phyloP scores from a whole-genome alignment of 352 stramenopile species.

The Phytopythium ostracodes region DNA sequence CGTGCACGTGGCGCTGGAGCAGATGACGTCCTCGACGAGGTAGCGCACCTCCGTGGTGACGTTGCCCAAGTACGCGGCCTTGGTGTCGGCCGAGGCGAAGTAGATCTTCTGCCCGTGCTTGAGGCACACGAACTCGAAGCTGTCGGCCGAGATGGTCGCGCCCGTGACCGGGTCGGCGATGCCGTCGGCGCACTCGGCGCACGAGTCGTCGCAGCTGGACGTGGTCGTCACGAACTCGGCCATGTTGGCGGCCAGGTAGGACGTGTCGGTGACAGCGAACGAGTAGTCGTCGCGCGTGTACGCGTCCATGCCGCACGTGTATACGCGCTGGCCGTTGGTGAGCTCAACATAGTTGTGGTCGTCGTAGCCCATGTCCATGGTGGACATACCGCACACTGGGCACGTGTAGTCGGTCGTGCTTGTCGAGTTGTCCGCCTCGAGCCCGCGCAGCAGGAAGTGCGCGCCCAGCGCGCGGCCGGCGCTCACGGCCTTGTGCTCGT shows the following conservation, averaged over 20 bases:
- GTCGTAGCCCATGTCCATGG: conserved; percentile 44
- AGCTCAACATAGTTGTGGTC: conserved; percentile 64
- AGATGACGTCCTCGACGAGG: conserved; percentile 57
- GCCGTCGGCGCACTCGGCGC: conserved; percentile 40
- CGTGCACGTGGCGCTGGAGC: conserved; percentile 39
- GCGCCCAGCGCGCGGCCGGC: not conserved
- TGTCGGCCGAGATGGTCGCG: conserved; percentile 40
- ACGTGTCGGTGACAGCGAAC: conserved; percentile 56
- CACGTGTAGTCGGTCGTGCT: conserved; percentile 36
- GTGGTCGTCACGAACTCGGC: conserved; percentile 33
- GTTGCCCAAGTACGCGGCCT: conserved; percentile 55
- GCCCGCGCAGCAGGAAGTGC: conserved; percentile 8
- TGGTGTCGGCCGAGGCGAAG: conserved; percentile 60
- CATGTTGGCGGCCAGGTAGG: conserved; percentile 71
- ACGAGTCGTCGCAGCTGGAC: conserved; percentile 30
- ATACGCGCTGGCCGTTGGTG: conserved; percentile 57
- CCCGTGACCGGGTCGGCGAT: conserved; percentile 69
- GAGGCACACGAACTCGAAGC: conserved; percentile 73
- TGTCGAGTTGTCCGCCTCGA: conserved; percentile 7
- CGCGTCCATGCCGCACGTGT: conserved; percentile 74
- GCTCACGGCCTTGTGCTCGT: not conserved
- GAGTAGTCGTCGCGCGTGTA: conserved; percentile 44
- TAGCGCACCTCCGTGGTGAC: conserved; percentile 51
- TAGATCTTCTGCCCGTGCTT: conserved; percentile 81
- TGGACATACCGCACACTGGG: conserved; percentile 73